phyloP scores from a whole-genome alignment of 176 grass and related monocot species.

The Pharus latifolius region DNA sequence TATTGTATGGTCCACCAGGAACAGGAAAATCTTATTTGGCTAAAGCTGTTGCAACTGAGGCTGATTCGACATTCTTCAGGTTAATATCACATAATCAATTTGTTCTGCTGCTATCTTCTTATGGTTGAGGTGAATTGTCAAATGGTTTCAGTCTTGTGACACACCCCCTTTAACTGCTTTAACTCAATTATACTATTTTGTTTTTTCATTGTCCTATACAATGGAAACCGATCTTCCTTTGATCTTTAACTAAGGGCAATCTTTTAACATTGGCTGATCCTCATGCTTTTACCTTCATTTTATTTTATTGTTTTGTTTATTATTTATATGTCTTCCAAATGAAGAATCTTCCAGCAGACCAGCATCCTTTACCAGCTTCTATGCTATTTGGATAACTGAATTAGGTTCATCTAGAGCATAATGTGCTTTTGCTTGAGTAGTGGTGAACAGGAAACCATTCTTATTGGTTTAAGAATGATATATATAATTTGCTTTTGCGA shows the following conservation, averaged over 20 bases:
- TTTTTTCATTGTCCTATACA: not conserved
- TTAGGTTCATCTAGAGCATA: not conserved
- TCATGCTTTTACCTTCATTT: not conserved
- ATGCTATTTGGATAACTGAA: not conserved
- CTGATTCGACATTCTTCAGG: conserved; percentile 99
- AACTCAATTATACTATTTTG: not conserved
- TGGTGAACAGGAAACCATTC: not conserved
- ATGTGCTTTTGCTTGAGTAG: not conserved
- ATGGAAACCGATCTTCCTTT: not conserved
- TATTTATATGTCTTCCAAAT: not conserved
- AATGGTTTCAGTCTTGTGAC: not conserved
- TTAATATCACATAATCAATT: conserved; percentile 3
- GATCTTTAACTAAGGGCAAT: not conserved
- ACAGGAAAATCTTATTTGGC: conserved; percentile 99
- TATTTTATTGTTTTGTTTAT: not conserved
- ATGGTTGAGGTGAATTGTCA: not conserved
- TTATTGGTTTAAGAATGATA: not conserved
- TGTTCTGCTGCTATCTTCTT: not conserved
- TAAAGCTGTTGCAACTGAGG: conserved; percentile 94
- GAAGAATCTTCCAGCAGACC: not conserved
- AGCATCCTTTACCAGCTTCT: not conserved
- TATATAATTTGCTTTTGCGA: not conserved
- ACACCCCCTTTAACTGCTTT: not conserved
- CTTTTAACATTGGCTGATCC: not conserved
- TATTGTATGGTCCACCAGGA: conserved; percentile 94